phyloP scores from a whole-genome alignment of 164 flowering plant genomes.

The Nymphaea thermarum region DNA sequence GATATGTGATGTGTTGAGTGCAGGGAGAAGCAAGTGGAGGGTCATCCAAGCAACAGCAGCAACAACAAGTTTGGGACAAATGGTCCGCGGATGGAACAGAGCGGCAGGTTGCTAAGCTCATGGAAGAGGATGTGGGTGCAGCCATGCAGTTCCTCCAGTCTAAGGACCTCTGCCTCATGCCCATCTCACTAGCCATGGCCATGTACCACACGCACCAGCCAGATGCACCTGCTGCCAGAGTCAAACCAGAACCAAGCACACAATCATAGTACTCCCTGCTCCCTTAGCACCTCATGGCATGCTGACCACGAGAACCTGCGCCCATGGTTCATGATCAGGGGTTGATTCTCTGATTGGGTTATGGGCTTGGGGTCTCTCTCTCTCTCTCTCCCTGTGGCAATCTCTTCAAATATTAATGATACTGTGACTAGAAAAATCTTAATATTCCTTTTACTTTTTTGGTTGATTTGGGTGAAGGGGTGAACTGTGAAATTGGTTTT shows the following conservation, averaged over 20 bases:
- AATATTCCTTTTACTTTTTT: neutral
- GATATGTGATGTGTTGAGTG: neutral
- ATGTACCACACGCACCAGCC: constrained; percentile 17
- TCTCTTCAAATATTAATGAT: neutral
- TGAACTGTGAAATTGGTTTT: neutral
- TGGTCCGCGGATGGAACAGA: constrained; percentile 78
- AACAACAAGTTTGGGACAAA: constrained; percentile 51
- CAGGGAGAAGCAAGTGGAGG: constrained; percentile 47
- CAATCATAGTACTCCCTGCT: neutral
- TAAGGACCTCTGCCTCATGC: constrained; percentile 84
- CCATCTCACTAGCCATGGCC: constrained; percentile 66
- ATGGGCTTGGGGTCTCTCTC: neutral
- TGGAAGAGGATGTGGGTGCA: constrained; percentile 89
- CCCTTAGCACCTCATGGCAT: neutral
- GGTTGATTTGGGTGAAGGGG: neutral
- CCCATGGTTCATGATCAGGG: neutral
- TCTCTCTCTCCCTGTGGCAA: neutral
- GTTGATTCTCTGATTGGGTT: neutral
- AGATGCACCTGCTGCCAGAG: neutral
- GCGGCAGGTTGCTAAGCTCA: constrained; percentile 66
- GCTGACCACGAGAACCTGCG: neutral
- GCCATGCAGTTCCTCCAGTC: constrained; percentile 80
- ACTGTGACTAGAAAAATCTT: neutral
- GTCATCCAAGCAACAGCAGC: constrained; percentile 1
- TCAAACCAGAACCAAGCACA: neutral